A percentile compares a stretch with the other conserved stretches of the same genome.
Conservation (phyloP, 495 filamentous ascomycete genomes). For the Talaromyces stipitatus region DNA sequence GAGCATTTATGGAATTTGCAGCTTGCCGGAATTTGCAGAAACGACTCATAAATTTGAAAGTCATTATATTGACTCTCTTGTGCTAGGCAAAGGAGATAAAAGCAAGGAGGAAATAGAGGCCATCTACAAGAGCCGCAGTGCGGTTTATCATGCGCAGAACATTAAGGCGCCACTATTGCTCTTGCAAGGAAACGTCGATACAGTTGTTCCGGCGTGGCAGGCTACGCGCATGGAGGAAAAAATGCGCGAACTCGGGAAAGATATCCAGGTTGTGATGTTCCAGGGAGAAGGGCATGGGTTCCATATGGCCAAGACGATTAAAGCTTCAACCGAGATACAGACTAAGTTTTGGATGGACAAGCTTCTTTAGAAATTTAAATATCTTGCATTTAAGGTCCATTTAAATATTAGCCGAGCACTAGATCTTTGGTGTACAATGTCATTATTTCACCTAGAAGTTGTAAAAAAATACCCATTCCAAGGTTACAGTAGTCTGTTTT, state of each 20-base stretch:
- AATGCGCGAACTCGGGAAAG: conserved; percentile 25
- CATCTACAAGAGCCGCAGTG: conserved; percentile 30
- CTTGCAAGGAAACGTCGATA: conserved; percentile 39
- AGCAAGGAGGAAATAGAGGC: conserved; percentile 26
- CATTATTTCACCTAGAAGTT: neutral
- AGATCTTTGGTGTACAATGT: neutral
- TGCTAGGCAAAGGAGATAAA: neutral
- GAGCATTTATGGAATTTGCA: conserved; percentile 37
- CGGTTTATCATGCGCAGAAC: conserved; percentile 33
- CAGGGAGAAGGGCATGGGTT: conserved; percentile 41
- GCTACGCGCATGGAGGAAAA: conserved; percentile 32
- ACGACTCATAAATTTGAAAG: conserved; percentile 47
- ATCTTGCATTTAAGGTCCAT: neutral
- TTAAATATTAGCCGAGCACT: neutral
- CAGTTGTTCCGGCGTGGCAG: conserved; percentile 40
- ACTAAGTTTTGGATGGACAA: neutral
- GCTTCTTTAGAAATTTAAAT: neutral
- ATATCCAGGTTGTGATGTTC: conserved; percentile 36
- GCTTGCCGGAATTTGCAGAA: conserved; percentile 28
- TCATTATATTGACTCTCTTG: conserved; percentile 28
- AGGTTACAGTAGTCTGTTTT: neutral
- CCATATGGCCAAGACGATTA: neutral
- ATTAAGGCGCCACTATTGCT: conserved; percentile 39
- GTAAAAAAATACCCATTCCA: no score
- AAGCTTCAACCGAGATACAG: neutral